A percentile compares a stretch with the other conserved stretches of the same genome.
phyloP scores from a whole-genome alignment of 2,329 filamentous ascomycete genomes.

The Hymenoscyphus fructigenus region DNA sequence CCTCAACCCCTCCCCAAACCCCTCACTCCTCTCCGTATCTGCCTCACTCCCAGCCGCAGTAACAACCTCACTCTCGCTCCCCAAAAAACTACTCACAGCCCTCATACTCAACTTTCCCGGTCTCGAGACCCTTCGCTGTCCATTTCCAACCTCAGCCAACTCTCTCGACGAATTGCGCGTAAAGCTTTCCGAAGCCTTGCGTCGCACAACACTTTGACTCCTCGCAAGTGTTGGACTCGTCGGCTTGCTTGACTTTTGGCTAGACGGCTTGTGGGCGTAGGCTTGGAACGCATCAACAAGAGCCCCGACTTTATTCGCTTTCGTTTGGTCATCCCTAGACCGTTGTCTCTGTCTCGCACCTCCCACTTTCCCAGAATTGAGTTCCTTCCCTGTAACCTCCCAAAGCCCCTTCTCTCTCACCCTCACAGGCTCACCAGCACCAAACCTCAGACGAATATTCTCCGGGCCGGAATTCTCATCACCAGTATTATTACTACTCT shows the following conservation, averaged over 20 bases:
- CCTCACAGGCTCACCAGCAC: background rate
- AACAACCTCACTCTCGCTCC: background rate
- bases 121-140: background rate
- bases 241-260: slow-evolving; percentile 10
- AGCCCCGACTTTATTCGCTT: slow-evolving; percentile 15
- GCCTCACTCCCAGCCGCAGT: slow-evolving; percentile 11
- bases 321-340: background rate
- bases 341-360: background rate
- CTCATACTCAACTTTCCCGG: background rate
- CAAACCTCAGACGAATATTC: background rate
- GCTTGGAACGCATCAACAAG: slow-evolving; percentile 29
- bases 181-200: background rate
- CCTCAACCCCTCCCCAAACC: slow-evolving; percentile 15
- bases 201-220: background rate
- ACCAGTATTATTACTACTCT: background rate
- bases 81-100: background rate
- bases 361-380: background rate
- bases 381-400: background rate
- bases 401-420: background rate
- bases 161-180: background rate
- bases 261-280: slow-evolving; percentile 15
- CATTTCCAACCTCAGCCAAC: background rate
- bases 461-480: background rate
- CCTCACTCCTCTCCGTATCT: slow-evolving; percentile 16
- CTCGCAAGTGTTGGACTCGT: background rate